These are phyloP conservation scores for Helotiales sp. DNA, from an alignment of 2,329 filamentous ascomycete genomes.

Conservation along the genomic window DNA sequence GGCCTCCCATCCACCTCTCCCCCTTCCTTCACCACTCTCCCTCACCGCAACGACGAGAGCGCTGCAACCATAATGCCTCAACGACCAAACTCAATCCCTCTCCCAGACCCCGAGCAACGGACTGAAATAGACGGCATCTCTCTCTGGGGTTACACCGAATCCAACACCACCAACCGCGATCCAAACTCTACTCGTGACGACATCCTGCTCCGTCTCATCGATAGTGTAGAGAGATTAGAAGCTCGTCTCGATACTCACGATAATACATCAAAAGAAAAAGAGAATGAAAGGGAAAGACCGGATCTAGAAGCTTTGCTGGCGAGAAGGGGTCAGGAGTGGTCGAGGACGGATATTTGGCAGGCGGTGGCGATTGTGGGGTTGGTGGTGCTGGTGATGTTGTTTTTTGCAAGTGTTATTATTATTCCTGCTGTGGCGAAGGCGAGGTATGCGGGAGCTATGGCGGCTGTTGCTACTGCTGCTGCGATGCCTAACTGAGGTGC, in stretches of 20 bases:
- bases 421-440: neutral
- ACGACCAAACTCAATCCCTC: constrained; percentile 39
- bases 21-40: constrained; percentile 11
- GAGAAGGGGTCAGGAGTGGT: neutral
- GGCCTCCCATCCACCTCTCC: constrained; percentile 10
- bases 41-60: constrained; percentile 9
- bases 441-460: neutral
- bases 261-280: neutral
- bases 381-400: neutral
- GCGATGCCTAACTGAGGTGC: neutral
- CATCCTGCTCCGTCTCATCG: neutral
- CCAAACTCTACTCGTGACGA: neutral
- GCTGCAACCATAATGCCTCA: constrained; percentile 7
- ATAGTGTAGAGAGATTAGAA: neutral
- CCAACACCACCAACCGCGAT: neutral
- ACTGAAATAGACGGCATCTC: constrained; percentile 3
- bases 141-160: neutral
- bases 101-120: constrained; percentile 22
- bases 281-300: neutral
- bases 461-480: neutral
- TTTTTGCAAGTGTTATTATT: neutral
- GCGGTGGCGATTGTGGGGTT: neutral
- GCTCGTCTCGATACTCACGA: neutral
- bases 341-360: neutral
- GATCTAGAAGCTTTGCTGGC: neutral